Evolutionary conservation across 177 flowering plant genomes (phyloP), one percentile per base, ranked within the genome.

Genomic region (Vitis hybrid): DNA sequence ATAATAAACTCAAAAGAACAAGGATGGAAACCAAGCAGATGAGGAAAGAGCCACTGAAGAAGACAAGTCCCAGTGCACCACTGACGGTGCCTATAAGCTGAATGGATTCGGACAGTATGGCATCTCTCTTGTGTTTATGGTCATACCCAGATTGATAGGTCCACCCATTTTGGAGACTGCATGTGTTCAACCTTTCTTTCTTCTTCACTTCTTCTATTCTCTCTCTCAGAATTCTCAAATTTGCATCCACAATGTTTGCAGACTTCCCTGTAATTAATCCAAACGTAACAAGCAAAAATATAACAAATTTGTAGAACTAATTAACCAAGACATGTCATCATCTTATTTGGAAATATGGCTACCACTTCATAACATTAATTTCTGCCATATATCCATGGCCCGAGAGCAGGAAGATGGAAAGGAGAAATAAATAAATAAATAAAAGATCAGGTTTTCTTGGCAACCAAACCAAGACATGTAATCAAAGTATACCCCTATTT

Each of bases 171-270:
- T 30, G 11, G n/a, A 34, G 52, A n/a, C 13, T 49, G 72, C 60
- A 52, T 3, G 17, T 2, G 30, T 32, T 32, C 50, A 51, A 1
- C 55, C 51, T 56, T 62, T 67, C 70, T 63, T 62, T 67, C 57
- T 45, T 67, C 71, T 34, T 67, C 70, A 68, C 56, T 67, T 73
- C 57, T 45, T 62, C 67, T 55, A 73, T 73, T 62, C 76, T 73
- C 23, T 54, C 12, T 10, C 64, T 73, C 14, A 73, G 62, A 12
- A 67, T 17, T 23, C 64, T 40, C 71, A 73, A 45, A 59, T 67
- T 73, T 21, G 67, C 67, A 56, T 73, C 71, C 71, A 73, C 76
- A 5, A 54, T 55, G 56, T 68, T 56, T 26, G 61, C 67, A 4
- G 63, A 34, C 21, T 56, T 73, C 18, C 71, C 76, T 73, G 52